Percentiles rank a stretch among this genome's conserved stretches.
phyloP scores from a whole-genome alignment of 2,329 filamentous ascomycete species.

The Verticillium klebahnii region DNA sequence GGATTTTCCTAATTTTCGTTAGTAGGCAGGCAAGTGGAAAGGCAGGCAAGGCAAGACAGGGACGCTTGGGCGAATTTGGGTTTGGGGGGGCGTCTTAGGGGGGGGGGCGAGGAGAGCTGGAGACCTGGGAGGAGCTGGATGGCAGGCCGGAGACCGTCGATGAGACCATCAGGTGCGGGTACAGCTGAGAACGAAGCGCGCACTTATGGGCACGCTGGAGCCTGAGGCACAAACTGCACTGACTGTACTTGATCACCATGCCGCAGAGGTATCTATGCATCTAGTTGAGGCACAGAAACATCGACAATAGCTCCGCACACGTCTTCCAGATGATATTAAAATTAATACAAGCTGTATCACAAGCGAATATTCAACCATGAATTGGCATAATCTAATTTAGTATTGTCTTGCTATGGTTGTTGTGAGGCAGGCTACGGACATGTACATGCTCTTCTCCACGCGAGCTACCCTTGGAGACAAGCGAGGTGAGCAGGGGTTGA shows the following conservation, averaged over 20 bases:
- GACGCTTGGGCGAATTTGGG: constrained; percentile 13
- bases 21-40: constrained; percentile 6
- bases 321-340: not conserved
- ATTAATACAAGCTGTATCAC: not conserved
- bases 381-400: not conserved
- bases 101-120: constrained; percentile 3
- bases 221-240: constrained; percentile 10
- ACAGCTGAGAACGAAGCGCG: constrained; percentile 9
- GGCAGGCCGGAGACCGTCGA: constrained; percentile 1
- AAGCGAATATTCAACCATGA: not conserved
- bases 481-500: too few relatives aligned
- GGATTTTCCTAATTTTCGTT: constrained; percentile 18
- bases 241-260: not conserved
- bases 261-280: not conserved
- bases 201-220: constrained; percentile 9
- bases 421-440: not conserved
- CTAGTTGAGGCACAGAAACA: too few relatives aligned
- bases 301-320: too few relatives aligned
- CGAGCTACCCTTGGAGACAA: too few relatives aligned
- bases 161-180: constrained; percentile 5
- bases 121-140: not conserved
- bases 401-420: not conserved
- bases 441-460: too few relatives aligned
- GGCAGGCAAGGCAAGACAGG: constrained; percentile 7
- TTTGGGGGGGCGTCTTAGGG: constrained; percentile 7